Percentiles rank a stretch among this genome's conserved stretches.
These are phyloP conservation scores for Chlorella sorokiniana DNA, from an alignment of 139 green algal species.

Conservation along the genomic window DNA sequence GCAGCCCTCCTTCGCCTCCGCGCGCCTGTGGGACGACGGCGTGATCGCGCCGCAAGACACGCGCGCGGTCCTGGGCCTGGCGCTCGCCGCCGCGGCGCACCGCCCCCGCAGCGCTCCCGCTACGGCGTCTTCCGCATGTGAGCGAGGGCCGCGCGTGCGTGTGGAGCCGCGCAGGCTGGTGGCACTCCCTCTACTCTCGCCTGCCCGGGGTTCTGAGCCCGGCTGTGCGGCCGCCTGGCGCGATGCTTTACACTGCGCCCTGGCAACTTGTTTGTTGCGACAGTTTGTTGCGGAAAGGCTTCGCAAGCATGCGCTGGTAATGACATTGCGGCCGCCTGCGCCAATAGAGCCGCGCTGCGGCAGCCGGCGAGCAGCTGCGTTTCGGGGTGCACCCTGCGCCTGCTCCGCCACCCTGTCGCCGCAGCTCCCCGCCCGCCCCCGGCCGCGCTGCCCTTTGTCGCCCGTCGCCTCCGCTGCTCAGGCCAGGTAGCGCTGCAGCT, in stretches of 20 bases:
- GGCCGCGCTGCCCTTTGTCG: neutral
- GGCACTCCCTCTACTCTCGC: no score
- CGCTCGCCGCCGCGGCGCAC: slow-evolving; percentile 66
- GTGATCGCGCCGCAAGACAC: slow-evolving; percentile 86
- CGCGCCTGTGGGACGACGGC: slow-evolving; percentile 93
- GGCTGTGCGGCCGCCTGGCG: no score
- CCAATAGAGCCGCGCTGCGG: no score
- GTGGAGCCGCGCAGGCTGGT: neutral
- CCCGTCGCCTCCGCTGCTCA: neutral
- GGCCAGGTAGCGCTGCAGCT: neutral
- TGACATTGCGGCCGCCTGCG: no score
- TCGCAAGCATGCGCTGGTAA: no score
- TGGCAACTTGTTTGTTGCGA: no score
- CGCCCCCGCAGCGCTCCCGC: neutral
- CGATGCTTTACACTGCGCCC: no score
- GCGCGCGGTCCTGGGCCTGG: slow-evolving; percentile 71
- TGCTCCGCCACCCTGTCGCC: no score
- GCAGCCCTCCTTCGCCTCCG: slow-evolving; percentile 71
- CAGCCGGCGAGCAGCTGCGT: neutral
- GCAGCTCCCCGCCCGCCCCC: no score
- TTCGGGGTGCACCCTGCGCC: no score
- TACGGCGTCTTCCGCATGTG: slow-evolving; percentile 68
- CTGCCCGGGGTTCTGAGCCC: no score
- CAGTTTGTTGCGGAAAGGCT: no score
- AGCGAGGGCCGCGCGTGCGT: neutral